Conservation (phyloP, 1,284 basidiomycete genomes). For the Pterula multifida region DNA sequence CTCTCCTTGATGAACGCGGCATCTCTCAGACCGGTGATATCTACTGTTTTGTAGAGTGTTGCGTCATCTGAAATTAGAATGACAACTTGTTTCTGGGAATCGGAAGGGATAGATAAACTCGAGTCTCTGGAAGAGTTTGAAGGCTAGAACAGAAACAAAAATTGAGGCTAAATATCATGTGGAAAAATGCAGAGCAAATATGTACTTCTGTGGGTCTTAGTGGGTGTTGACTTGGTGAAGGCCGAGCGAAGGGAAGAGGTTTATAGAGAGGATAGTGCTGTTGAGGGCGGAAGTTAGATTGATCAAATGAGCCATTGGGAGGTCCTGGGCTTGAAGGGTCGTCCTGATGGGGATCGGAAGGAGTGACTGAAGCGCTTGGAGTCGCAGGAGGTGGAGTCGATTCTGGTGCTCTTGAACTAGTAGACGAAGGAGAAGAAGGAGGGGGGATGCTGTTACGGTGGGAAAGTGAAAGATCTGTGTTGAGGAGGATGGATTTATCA, state of each 20-base stretch:
- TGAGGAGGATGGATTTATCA: conserved; percentile 5
- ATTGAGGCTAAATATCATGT: too few relatives aligned
- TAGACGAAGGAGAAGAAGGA: conserved; percentile 54
- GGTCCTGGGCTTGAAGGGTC: conserved; percentile 23
- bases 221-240: background rate
- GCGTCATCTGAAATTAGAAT: conserved; percentile 77
- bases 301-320: conserved; percentile 11
- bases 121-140: conserved; percentile 10
- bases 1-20: conserved; percentile 72
- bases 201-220: background rate
- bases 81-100: conserved; percentile 14
- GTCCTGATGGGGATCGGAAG: conserved; percentile 23
- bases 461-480: conserved; percentile 18
- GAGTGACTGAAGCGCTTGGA: conserved; percentile 32
- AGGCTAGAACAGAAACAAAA: too few relatives aligned
- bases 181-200: background rate
- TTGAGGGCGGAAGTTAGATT: background rate
- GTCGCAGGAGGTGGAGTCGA: conserved; percentile 56
- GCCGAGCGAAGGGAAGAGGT: background rate
- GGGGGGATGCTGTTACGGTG: conserved; percentile 30
- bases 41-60: conserved; percentile 69
- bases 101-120: background rate
- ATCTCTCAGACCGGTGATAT: conserved; percentile 60
- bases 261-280: background rate
- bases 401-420: conserved; percentile 46